Conservation (phyloP, 2,329 filamentous ascomycete species). For the Leptoxyphium fumago region DNA sequence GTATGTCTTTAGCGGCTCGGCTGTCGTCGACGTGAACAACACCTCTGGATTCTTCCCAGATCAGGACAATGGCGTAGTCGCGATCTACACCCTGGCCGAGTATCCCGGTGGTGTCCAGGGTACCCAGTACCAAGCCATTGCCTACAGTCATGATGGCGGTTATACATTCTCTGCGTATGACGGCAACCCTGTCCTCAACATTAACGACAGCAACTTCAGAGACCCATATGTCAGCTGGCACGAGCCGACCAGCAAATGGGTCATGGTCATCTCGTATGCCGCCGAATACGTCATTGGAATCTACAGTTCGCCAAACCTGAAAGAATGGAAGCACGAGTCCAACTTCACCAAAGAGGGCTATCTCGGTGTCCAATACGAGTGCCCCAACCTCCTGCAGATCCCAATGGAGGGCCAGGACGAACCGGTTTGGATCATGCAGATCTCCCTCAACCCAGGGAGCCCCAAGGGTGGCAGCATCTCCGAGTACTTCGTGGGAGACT, state of each 20-base stretch:
- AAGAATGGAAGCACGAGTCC: conserved; percentile 41
- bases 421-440: conserved; percentile 30
- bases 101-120: conserved; percentile 18
- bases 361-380: conserved; percentile 45
- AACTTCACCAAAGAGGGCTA: conserved; percentile 43
- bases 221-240: conserved; percentile 53
- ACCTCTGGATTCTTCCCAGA: conserved; percentile 50
- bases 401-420: conserved; percentile 31
- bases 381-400: conserved; percentile 46
- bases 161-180: conserved; percentile 47
- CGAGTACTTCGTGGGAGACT: conserved; percentile 43
- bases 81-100: conserved; percentile 38
- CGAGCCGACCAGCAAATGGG: conserved; percentile 36
- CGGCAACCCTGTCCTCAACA: conserved; percentile 45
- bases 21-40: conserved; percentile 47
- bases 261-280: conserved; percentile 41
- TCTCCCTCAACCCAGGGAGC: conserved; percentile 44
- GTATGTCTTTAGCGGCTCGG: conserved; percentile 40
- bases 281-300: conserved; percentile 43
- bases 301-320: conserved; percentile 45
- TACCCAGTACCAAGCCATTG: conserved; percentile 42
- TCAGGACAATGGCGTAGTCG: conserved; percentile 47
- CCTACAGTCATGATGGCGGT: conserved; percentile 47
- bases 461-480: conserved; percentile 41
- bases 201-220: conserved; percentile 42